A percentile compares a stretch with the other conserved stretches of the same genome.
phyloP scores from a whole-genome alignment of 208 protist genomes.

The Trypanosoma melophagium region DNA sequence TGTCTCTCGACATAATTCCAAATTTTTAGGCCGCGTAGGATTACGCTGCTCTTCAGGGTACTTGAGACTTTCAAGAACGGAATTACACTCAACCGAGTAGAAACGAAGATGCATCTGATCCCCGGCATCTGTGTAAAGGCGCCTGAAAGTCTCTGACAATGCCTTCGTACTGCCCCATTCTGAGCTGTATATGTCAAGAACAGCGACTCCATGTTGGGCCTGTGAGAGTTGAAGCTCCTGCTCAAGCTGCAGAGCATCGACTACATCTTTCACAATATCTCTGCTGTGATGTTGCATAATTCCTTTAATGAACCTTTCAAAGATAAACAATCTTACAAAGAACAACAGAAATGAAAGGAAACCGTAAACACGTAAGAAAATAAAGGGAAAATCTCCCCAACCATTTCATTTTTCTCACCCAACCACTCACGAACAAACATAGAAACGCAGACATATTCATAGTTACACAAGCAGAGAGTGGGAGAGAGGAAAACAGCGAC shows the following conservation, averaged over 20 bases:
- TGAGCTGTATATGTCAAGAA: conserved; percentile 87
- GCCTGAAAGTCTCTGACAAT: conserved; percentile 83
- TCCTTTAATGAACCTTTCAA: no score
- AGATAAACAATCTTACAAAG: no score
- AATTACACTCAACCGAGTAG: conserved; percentile 84
- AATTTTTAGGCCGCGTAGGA: conserved; percentile 18
- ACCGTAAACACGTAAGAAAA: not conserved
- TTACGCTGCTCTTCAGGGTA: conserved; percentile 44
- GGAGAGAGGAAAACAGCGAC: no score
- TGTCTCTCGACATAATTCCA: conserved; percentile 64
- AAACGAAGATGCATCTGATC: conserved; percentile 81
- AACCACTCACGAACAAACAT: no score
- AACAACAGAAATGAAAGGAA: conserved; percentile 3
- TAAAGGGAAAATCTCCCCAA: no score
- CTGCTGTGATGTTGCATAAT: conserved; percentile 50
- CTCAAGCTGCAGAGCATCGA: conserved; percentile 64
- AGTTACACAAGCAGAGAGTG: not conserved
- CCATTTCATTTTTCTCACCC: no score
- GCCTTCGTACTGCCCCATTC: conserved; percentile 88
- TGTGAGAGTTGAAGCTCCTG: conserved; percentile 75
- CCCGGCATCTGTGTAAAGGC: conserved; percentile 77
- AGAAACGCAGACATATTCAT: no score
- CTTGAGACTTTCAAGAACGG: conserved; percentile 68
- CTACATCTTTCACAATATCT: conserved; percentile 86
- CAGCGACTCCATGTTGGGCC: conserved; percentile 78